Evolutionary conservation across 768 basidiomycete species (phyloP), one percentile per base, ranked within the genome.

Genomic region (Tylopilus vinaceipallidus): DNA sequence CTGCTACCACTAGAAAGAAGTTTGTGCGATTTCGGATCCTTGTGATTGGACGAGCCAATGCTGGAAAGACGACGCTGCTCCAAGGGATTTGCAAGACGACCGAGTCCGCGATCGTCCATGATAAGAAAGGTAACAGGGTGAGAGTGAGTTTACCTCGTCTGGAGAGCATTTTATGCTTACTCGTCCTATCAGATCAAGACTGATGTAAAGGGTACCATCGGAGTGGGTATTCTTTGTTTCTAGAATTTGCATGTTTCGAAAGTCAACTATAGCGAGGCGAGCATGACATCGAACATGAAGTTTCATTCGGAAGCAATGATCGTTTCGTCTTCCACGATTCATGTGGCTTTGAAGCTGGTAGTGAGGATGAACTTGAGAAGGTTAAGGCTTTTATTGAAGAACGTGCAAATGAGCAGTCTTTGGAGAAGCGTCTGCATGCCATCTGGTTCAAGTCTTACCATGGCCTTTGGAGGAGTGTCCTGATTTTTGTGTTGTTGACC

Each of bases 281-380:
- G 19, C 45, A 61, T 70, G 35, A 29, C 27, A 29, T 29, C 12
- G 27, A 29, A 29, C 27, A 29, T 12, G 27, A 29, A 12, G 12
- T 29, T 53, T 60, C 7, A 0, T 74, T 69, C 53, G 41, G 33
- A 26, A 70, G 59, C 57, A 69, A 69, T 32, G 57, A 51, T 3
- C 41, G 54, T 3, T 75, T 72, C 51, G 60, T 73, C 19, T 74
- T 75, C 47, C 74, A 75, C 33, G 74, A 75, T 48, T 75, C 74
- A 17, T 46, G 61, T 37, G 74, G 73, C 4, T 72, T 75, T 41
- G 72, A 75, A 54, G 49, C 69, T 17, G 73, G 73, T 5, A 56
- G 53, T 3, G 54, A 20, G 1, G 49, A 55, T 2, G 67, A 75
- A 47, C 46, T 73, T 4, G 42, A 60, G 1, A 58, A 43, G 8